Percentiles rank a stretch among this genome's conserved stretches.
Conservation (phyloP, 2,329 filamentous ascomycete genomes). For the Exophiala sp. region DNA sequence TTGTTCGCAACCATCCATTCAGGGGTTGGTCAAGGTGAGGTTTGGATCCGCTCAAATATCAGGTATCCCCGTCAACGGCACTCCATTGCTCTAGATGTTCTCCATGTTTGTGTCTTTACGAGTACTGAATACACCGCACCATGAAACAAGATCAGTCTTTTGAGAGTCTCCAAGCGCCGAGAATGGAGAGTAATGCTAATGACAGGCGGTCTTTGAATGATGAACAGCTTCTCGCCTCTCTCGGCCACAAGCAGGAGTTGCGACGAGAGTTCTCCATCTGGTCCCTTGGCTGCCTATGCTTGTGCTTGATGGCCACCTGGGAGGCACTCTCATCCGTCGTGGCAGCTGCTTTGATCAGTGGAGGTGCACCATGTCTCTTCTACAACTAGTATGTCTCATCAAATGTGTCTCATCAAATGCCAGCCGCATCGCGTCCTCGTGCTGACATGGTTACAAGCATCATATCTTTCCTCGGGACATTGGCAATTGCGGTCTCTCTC, state of each 20-base stretch:
- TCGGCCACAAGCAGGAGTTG: conserved; percentile 58
- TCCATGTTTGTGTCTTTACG: too few species aligned
- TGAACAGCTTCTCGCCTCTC: conserved; percentile 42
- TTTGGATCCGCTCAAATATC: too few species aligned
- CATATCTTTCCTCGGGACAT: conserved; percentile 18
- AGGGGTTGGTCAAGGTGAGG: too few species aligned
- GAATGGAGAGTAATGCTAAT: too few species aligned
- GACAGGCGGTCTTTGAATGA: conserved; percentile 13
- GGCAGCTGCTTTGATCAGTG: conserved; percentile 31
- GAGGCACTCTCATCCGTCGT: conserved; percentile 49
- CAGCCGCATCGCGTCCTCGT: conserved; percentile 34
- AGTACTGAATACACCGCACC: too few species aligned
- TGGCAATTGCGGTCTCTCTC: conserved; percentile 20
- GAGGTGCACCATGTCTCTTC: conserved; percentile 33
- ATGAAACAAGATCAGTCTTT: too few species aligned
- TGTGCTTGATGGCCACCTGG: conserved; percentile 53
- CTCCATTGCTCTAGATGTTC: too few species aligned
- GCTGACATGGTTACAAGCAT: conserved; percentile 19
- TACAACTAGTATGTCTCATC: conserved; percentile 41
- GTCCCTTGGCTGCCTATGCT: conserved; percentile 43
- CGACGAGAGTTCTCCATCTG: conserved; percentile 45
- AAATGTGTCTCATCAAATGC: conserved; percentile 36
- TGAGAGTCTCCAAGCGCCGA: too few species aligned
- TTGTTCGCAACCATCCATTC: too few species aligned
- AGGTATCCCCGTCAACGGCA: too few species aligned